Percentiles rank a stretch among this genome's conserved stretches.
Evolutionary conservation across 2,329 filamentous ascomycete species (phyloP).

Genomic region (Alternaria dauci): DNA sequence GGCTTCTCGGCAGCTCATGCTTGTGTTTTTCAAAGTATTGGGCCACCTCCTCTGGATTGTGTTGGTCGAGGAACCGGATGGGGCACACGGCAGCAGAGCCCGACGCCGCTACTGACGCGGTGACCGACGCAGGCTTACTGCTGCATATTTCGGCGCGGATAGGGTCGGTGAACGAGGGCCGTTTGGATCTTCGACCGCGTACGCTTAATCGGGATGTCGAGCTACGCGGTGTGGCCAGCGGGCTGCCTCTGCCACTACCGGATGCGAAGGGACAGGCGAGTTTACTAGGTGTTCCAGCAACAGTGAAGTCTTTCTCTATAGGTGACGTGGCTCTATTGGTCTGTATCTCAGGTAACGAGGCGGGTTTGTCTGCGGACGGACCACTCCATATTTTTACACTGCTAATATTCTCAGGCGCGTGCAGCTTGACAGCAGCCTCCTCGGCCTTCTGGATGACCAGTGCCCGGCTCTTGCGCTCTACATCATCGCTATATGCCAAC

Average conservation of each 20-base stretch:
- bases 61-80: constrained; percentile 90
- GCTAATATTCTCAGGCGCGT: constrained; percentile 29
- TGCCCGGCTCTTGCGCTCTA: constrained; percentile 44
- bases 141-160: constrained; percentile 54
- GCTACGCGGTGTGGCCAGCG: constrained; percentile 54
- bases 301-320: constrained; percentile 90
- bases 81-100: constrained; percentile 74
- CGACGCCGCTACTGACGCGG: constrained; percentile 53
- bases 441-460: constrained; percentile 48
- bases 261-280: constrained; percentile 82
- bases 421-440: constrained; percentile 41
- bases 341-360: constrained; percentile 33
- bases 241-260: constrained; percentile 55
- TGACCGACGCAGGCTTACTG: constrained; percentile 56
- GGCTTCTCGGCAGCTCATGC: constrained; percentile 90
- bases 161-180: constrained; percentile 54
- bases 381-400: constrained; percentile 55
- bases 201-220: constrained; percentile 50
- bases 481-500: constrained; percentile 46
- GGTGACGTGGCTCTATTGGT: constrained; percentile 52
- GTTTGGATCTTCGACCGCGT: constrained; percentile 50
- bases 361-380: constrained; percentile 43
- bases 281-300: constrained; percentile 79
- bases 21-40: constrained; percentile 95
- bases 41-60: constrained; percentile 91